phyloP scores from a whole-genome alignment of 805 yeast species.

The Kuraishia cidri region DNA sequence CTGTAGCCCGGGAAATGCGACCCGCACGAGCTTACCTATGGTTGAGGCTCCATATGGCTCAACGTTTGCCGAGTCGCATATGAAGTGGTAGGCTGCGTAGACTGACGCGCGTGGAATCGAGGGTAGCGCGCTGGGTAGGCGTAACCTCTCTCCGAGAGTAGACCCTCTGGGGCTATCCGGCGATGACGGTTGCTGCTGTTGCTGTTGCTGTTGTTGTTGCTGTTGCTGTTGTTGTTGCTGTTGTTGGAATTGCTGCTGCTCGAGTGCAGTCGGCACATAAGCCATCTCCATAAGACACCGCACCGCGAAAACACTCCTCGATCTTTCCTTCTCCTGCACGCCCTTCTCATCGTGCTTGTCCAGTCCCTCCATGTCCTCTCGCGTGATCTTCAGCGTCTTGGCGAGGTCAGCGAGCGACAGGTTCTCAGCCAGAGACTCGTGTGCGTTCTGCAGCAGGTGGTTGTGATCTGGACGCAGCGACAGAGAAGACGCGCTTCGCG shows the following conservation, averaged over 20 bases:
- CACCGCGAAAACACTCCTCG: slow-evolving; percentile 12
- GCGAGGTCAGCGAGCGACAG: slow-evolving; percentile 9
- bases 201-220: slow-evolving; percentile 4
- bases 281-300: slow-evolving; percentile 16
- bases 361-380: background rate
- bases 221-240: background rate
- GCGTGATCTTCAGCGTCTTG: slow-evolving; percentile 9
- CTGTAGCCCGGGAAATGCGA: slow-evolving; percentile 53
- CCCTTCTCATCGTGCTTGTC: background rate
- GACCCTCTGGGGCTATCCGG: slow-evolving; percentile 5
- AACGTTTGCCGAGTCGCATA: slow-evolving; percentile 13
- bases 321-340: slow-evolving; percentile 10
- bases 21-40: slow-evolving; percentile 62
- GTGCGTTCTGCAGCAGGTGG: slow-evolving; percentile 7
- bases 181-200: background rate
- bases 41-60: slow-evolving; percentile 65
- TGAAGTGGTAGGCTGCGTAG: slow-evolving; percentile 12
- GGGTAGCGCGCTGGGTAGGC: background rate
- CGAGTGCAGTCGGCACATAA: slow-evolving; percentile 1
- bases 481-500: no score
- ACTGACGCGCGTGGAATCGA: slow-evolving; percentile 10
- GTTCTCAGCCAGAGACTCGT: slow-evolving; percentile 8
- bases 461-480: background rate
- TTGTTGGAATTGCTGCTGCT: background rate
- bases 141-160: slow-evolving; percentile 1